phyloP scores from a whole-genome alignment of 2,329 filamentous ascomycete species.

The Penicillium sp. region DNA sequence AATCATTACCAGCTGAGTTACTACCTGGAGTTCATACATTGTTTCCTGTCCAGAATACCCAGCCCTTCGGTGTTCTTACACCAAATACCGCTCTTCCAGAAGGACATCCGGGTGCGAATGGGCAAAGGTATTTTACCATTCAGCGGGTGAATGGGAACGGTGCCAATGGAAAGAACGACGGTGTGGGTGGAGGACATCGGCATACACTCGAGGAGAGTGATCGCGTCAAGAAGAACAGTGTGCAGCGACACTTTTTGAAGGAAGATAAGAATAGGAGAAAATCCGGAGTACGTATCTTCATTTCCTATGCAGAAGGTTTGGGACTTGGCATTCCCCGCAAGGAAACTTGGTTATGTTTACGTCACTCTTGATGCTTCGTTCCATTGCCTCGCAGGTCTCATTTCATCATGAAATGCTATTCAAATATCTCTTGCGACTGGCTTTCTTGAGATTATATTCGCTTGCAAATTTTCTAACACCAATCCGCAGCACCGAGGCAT shows the following conservation, averaged over 20 bases:
- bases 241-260: conserved; percentile 65
- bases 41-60: conserved; percentile 17
- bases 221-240: conserved; percentile 77
- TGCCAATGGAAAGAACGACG: conserved; percentile 69
- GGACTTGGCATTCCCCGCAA: conserved; percentile 15
- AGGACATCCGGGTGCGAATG: conserved; percentile 49
- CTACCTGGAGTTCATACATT: conserved; percentile 26
- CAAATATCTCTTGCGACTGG: not conserved
- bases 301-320: conserved; percentile 11
- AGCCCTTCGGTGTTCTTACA: conserved; percentile 47
- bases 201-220: conserved; percentile 73
- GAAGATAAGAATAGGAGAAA: conserved; percentile 67
- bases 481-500: conserved; percentile 35
- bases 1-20: conserved; percentile 22
- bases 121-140: conserved; percentile 68
- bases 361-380: conserved; percentile 17
- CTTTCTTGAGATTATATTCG: conserved; percentile 5
- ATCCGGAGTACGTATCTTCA: conserved; percentile 47
- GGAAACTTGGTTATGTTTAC: conserved; percentile 10
- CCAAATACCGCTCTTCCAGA: conserved; percentile 41
- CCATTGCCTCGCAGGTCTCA: not conserved
- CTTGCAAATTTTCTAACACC: conserved; percentile 11
- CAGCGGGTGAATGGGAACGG: conserved; percentile 77
- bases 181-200: conserved; percentile 70
- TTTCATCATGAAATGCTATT: not conserved